Evolutionary conservation across 116 monocot genomes (phyloP).

Genomic region (Papilionanthe hybrid): DNA sequence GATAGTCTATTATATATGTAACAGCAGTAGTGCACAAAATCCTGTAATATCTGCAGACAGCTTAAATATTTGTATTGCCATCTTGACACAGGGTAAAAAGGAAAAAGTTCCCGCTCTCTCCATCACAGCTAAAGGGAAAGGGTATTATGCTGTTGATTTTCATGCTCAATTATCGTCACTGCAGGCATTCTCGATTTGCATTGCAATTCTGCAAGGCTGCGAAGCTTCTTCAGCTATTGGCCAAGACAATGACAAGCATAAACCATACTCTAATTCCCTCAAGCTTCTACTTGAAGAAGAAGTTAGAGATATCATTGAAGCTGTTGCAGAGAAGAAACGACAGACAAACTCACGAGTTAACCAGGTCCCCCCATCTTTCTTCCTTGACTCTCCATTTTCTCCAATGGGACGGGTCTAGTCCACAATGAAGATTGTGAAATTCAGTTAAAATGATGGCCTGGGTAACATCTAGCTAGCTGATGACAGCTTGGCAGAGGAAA

Average conservation of each 20-base stretch:
- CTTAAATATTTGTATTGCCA: no score
- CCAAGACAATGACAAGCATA: slow-evolving; percentile 36
- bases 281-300: slow-evolving; percentile 73
- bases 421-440: not conserved
- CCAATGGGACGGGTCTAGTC: slow-evolving; percentile 64
- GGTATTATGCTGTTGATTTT: slow-evolving; percentile 63
- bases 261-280: slow-evolving; percentile 51
- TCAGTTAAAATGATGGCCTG: not conserved
- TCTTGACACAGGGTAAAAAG: slow-evolving; percentile 63
- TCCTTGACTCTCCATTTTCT: slow-evolving; percentile 61
- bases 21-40: no score
- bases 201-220: slow-evolving; percentile 63
- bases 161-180: slow-evolving; percentile 70
- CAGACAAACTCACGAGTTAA: slow-evolving; percentile 34
- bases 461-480: not conserved
- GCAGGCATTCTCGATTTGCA: slow-evolving; percentile 84
- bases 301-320: slow-evolving; percentile 50
- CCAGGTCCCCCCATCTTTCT: slow-evolving; percentile 26
- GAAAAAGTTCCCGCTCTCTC: slow-evolving; percentile 56
- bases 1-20: no score
- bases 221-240: slow-evolving; percentile 39
- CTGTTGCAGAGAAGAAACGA: slow-evolving; percentile 53
- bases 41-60: no score
- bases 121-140: slow-evolving; percentile 45
- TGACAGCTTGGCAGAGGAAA: no score